phyloP scores from a whole-genome alignment of 2,329 filamentous ascomycete genomes.

The Diplodia scrobiculata region DNA sequence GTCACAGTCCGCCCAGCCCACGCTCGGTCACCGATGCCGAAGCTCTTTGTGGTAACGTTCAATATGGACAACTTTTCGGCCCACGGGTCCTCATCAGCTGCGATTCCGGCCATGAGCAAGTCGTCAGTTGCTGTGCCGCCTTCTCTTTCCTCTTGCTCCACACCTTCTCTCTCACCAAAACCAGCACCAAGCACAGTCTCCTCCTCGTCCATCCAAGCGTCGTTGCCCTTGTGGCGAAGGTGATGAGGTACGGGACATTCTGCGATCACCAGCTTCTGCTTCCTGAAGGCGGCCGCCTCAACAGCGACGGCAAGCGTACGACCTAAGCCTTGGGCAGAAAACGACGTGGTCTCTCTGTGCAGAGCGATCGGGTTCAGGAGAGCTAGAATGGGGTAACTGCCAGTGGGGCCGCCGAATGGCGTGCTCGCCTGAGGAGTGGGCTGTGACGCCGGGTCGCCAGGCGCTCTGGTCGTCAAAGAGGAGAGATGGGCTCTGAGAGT shows the following conservation, averaged over 20 bases:
- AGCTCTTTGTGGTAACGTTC: constrained; percentile 50
- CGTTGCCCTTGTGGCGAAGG: neutral
- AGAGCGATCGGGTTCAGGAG: constrained; percentile 67
- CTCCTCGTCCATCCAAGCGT: constrained; percentile 59
- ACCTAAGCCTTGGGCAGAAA: constrained; percentile 72
- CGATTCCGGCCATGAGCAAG: neutral
- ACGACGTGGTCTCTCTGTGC: constrained; percentile 70
- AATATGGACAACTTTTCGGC: constrained; percentile 52
- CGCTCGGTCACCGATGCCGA: constrained; percentile 44
- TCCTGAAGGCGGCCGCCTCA: constrained; percentile 56
- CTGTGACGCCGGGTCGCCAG: neutral
- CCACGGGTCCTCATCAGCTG: constrained; percentile 43
- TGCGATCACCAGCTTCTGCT: constrained; percentile 46
- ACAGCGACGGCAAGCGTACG: constrained; percentile 64
- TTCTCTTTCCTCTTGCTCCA: constrained; percentile 57
- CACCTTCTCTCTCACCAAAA: constrained; percentile 21
- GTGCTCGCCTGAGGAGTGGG: neutral
- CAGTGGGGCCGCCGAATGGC: constrained; percentile 33
- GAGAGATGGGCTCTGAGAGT: constrained; percentile 76
- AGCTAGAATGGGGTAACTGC: constrained; percentile 47
- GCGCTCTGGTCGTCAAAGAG: constrained; percentile 37
- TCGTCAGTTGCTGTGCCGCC: constrained; percentile 52
- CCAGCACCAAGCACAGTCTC: constrained; percentile 48
- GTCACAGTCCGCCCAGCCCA: constrained; percentile 55
- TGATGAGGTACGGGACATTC: constrained; percentile 41